A percentile compares a stretch with the other conserved stretches of the same genome.
Conservation (phyloP, 345 rosid genomes). For the Gossypium raimondii region DNA sequence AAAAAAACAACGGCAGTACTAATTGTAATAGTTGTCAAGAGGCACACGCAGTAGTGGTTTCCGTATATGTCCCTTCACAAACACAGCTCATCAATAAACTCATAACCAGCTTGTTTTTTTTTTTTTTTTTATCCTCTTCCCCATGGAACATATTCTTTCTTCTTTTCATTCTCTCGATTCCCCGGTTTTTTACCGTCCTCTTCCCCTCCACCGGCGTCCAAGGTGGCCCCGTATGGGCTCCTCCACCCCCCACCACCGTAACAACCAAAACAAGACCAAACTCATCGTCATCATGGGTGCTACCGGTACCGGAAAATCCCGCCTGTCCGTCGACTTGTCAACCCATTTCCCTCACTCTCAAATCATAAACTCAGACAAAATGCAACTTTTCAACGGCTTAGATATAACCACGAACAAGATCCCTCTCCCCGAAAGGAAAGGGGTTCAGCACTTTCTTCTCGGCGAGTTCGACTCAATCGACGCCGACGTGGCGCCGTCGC, state of each 20-base stretch:
- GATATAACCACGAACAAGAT: constrained; percentile 88
- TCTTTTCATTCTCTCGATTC: constrained; percentile 5
- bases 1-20: constrained; percentile 10
- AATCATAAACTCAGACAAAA: constrained; percentile 86
- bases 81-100: constrained; percentile 12
- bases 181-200: neutral
- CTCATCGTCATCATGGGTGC: constrained; percentile 79
- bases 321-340: constrained; percentile 77
- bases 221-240: constrained; percentile 19
- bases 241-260: constrained; percentile 8
- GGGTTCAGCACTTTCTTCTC: constrained; percentile 74
- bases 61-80: constrained; percentile 10
- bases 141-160: neutral
- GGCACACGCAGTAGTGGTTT: neutral
- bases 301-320: constrained; percentile 80
- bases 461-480: constrained; percentile 42
- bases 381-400: constrained; percentile 70
- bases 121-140: neutral
- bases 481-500: constrained; percentile 47
- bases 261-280: constrained; percentile 42
- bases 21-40: neutral
- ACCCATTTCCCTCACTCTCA: constrained; percentile 42
- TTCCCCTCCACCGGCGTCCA: constrained; percentile 2
- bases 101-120: constrained; percentile 17
- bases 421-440: constrained; percentile 45